Percentiles rank a stretch among this genome's conserved stretches.
Conservation (phyloP, 768 basidiomycete genomes). For the Collybia mongolica region DNA sequence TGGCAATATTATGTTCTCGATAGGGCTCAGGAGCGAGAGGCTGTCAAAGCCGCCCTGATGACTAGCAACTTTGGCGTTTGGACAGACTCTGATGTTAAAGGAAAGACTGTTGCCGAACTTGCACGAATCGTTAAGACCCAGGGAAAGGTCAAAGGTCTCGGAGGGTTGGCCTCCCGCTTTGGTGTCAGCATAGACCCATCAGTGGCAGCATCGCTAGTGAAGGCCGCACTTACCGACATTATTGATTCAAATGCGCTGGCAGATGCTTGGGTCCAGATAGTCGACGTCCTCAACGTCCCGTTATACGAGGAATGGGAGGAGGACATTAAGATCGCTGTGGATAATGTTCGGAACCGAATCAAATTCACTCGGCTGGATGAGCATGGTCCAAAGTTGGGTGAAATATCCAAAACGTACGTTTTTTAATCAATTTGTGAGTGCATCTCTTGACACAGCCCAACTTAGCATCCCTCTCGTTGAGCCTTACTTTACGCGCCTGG, state of each 20-base stretch:
- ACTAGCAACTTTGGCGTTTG: slow-evolving; percentile 50
- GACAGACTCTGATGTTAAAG: slow-evolving; percentile 56
- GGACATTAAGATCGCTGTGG: slow-evolving; percentile 73
- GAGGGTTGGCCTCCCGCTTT: slow-evolving; percentile 63
- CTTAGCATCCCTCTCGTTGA: slow-evolving; percentile 83
- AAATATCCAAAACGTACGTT: slow-evolving; percentile 70
- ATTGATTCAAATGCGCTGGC: slow-evolving; percentile 51
- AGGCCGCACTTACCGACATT: slow-evolving; percentile 59
- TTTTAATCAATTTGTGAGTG: neutral
- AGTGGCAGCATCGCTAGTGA: slow-evolving; percentile 72
- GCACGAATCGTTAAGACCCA: slow-evolving; percentile 59
- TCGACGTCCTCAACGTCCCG: slow-evolving; percentile 87
- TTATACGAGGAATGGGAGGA: slow-evolving; percentile 86
- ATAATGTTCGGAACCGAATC: slow-evolving; percentile 71
- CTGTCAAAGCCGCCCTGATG: slow-evolving; percentile 54
- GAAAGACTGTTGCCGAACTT: slow-evolving; percentile 62
- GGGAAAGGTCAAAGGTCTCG: slow-evolving; percentile 57
- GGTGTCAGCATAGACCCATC: slow-evolving; percentile 61
- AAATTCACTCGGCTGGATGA: slow-evolving; percentile 80
- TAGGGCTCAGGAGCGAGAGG: slow-evolving; percentile 57
- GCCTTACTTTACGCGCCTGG: slow-evolving; percentile 86
- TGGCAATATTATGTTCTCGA: slow-evolving; percentile 97
- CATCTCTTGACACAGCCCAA: slow-evolving; percentile 3
- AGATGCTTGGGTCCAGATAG: slow-evolving; percentile 71
- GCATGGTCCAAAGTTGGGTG: slow-evolving; percentile 81